A percentile compares a stretch with the other conserved stretches of the same genome.
Evolutionary conservation across 2,329 filamentous ascomycete species (phyloP).

Genomic region (Eurotiales sp.): DNA sequence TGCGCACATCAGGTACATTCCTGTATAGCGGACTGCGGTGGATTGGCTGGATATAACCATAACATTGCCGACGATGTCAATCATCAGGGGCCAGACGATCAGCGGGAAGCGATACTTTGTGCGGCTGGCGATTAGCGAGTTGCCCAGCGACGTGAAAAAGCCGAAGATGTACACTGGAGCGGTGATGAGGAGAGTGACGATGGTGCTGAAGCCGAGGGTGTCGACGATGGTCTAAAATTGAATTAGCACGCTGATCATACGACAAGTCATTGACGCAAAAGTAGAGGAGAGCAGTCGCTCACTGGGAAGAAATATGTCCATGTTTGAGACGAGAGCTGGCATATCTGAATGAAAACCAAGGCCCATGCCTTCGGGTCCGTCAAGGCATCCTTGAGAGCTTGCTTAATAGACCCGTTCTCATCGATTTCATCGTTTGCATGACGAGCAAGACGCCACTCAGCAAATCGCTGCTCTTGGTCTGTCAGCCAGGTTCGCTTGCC

Average conservation of each 20-base stretch:
- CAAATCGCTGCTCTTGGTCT: conserved; percentile 20
- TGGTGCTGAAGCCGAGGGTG: conserved; percentile 19
- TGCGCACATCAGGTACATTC: conserved; percentile 22
- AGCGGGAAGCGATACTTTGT: conserved; percentile 10
- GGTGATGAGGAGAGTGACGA: conserved; percentile 18
- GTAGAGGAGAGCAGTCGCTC: too few species aligned
- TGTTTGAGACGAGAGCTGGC: conserved; percentile 18
- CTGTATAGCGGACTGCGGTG: conserved; percentile 18
- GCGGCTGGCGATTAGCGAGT: conserved; percentile 25
- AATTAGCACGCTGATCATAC: too few species aligned
- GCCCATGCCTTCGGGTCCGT: conserved; percentile 19
- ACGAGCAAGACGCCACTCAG: conserved; percentile 20
- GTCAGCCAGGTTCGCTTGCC: conserved; percentile 21
- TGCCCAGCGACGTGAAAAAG: conserved; percentile 32
- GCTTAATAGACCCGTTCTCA: conserved; percentile 18
- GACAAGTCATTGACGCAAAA: too few species aligned
- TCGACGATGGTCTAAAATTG: conserved; percentile 12
- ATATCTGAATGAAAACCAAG: conserved; percentile 18
- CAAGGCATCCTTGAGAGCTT: conserved; percentile 18
- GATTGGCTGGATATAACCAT: conserved; percentile 17
- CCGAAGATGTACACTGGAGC: conserved; percentile 21
- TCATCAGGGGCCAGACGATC: not conserved
- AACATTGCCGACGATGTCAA: conserved; percentile 20
- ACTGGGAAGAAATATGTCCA: conserved; percentile 7
- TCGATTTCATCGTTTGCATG: conserved; percentile 21